Base-by-base conservation (phyloP, 2,329 filamentous ascomycete species). In the Hypoxylon sp. region DNA sequence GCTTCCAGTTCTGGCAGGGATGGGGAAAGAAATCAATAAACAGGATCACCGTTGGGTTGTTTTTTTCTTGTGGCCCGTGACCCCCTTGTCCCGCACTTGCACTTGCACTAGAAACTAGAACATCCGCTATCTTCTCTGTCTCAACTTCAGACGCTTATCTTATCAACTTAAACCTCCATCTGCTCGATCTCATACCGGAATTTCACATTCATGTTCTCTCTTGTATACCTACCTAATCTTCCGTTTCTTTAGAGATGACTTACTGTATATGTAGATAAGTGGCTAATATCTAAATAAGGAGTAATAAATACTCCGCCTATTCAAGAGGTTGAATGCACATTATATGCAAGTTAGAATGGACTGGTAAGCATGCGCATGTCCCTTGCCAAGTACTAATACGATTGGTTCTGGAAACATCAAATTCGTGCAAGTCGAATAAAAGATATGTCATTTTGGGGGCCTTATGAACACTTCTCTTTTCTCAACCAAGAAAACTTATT, bases 21-120 rank as follows among this genome's bases (percentile, higher is more conserved):
- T 59, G 39, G 33, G 37, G 53, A 57, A 57, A 17, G 51, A 35
- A 66, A 65, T 60, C 61, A 66, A 62, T 69, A 66, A 69, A 69
- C 66, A 69, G 52, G 66, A 58, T 69, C 65, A 47, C 14, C 52
- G 19, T 42, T 42, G 31, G 29, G 33, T 63, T 48, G 65, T 51
- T 44, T 31, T 31, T 31, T 31, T 31, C 29, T 31, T 52, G 51
- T 42, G 54, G 42, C 53, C 53, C 58, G 63, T 66, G 61, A 61
- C 63, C 58, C 48, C 33, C 33, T 24, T 48, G 37, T 59, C 59
- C 62, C 62, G 55, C 55, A 59, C 47, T 55, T 52, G 13, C 46
- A 54, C 39, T 24, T 52, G 13, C 46, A 54, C 39, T 24, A 61
- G 50, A 33, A 39, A 33, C 39, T 42, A 33, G 37, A 48, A 63